phyloP scores from a whole-genome alignment of 495 filamentous ascomycete species.

The Daldinia concentrica region DNA sequence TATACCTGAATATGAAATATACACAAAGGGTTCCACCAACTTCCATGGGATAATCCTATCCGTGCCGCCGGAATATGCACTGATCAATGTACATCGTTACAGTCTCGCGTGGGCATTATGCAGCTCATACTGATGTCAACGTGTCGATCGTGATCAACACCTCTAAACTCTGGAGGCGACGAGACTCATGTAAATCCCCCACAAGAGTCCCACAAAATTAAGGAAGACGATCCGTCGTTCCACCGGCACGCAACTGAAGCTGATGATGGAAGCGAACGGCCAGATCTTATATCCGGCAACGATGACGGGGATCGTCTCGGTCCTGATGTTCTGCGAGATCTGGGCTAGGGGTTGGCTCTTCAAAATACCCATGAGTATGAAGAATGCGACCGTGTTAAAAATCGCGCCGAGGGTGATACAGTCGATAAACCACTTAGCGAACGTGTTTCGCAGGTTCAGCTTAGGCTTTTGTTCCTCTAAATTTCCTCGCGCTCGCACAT shows the following conservation, averaged over 20 bases:
- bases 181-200: slow-evolving; percentile 51
- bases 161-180: slow-evolving; percentile 46
- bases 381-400: slow-evolving; percentile 49
- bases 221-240: slow-evolving; percentile 49
- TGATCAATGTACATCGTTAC: slow-evolving; percentile 25
- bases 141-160: slow-evolving; percentile 32
- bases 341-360: slow-evolving; percentile 38
- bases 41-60: background rate
- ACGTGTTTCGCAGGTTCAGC: slow-evolving; percentile 44
- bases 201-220: slow-evolving; percentile 48
- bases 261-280: slow-evolving; percentile 50
- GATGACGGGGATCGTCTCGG: slow-evolving; percentile 47
- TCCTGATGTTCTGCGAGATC: slow-evolving; percentile 40
- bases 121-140: slow-evolving; percentile 15
- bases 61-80: slow-evolving; percentile 7
- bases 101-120: slow-evolving; percentile 24
- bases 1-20: slow-evolving; percentile 10
- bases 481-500: slow-evolving; percentile 8
- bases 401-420: slow-evolving; percentile 49
- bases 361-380: slow-evolving; percentile 47
- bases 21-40: slow-evolving; percentile 2
- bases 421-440: slow-evolving; percentile 50
- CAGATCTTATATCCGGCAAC: slow-evolving; percentile 50
- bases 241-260: slow-evolving; percentile 48
- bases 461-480: slow-evolving; percentile 28